Percentiles rank a stretch among this genome's conserved stretches.
Evolutionary conservation across 176 grass and related monocot species (phyloP).

Genomic region (Cocos nucifera): DNA sequence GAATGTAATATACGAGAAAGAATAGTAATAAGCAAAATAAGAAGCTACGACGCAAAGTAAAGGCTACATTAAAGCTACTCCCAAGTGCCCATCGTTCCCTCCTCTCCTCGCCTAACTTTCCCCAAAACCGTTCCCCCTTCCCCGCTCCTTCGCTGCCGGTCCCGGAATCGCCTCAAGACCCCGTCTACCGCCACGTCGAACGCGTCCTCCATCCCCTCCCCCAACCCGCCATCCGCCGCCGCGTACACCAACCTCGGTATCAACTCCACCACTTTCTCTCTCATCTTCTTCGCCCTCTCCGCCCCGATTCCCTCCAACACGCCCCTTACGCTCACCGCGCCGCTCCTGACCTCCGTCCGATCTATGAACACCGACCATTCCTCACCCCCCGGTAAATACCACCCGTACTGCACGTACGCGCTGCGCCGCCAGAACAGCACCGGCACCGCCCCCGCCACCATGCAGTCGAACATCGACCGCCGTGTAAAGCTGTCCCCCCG

Average conservation of each 20-base stretch:
- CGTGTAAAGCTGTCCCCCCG: constrained; percentile 87
- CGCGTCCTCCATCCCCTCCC: constrained; percentile 51
- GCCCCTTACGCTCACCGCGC: constrained; percentile 41
- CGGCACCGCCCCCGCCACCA: constrained; percentile 80
- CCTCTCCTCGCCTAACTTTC: too few relatives aligned
- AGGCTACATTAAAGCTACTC: too few relatives aligned
- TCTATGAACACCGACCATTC: constrained; percentile 95
- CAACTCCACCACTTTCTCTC: constrained; percentile 70
- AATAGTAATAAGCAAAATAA: too few relatives aligned
- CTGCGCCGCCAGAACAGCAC: constrained; percentile 77
- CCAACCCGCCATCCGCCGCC: constrained; percentile 33
- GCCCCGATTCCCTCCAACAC: constrained; percentile 48
- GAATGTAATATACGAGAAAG: too few relatives aligned
- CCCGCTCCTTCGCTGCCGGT: background rate
- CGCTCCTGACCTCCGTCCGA: constrained; percentile 31
- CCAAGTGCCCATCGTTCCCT: too few relatives aligned
- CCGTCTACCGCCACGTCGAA: constrained; percentile 47
- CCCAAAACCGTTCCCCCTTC: too few relatives aligned
- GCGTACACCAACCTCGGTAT: constrained; percentile 74
- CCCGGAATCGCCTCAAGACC: constrained; percentile 39
- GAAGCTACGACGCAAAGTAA: too few relatives aligned
- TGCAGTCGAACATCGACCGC: constrained; percentile 90
- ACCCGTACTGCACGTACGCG: constrained; percentile 73
- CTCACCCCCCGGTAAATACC: constrained; percentile 31
- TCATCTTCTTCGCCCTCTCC: constrained; percentile 49